Evolutionary conservation across 2,329 filamentous ascomycete species (phyloP), one percentile per base, ranked within the genome.

Genomic region (Epichloe sibirici): DNA sequence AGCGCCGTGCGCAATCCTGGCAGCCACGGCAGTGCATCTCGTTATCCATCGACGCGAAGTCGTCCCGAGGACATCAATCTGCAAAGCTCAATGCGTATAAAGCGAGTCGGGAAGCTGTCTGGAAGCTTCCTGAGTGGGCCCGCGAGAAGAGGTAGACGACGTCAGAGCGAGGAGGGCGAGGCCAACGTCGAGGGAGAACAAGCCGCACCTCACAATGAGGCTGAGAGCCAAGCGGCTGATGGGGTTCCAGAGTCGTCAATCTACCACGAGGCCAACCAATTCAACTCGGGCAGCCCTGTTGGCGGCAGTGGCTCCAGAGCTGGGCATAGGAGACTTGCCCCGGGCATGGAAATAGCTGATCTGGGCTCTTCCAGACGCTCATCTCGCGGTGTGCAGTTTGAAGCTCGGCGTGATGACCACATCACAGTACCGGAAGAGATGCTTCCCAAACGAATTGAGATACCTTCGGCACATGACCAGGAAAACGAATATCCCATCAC

Each of bases 71-170:
- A 90, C 25, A 82, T 86, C 37, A 83, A 79, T 13, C 71, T 81
- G 2, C 86, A 88, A 55, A 83, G 84, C 59, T 89, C 88, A 0
- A 80, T 90, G 74, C 79, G 88, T 5, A 74, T 90, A 54, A 91
- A 90, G 69, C 76, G 87, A 55, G 79, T 88, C 13, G 85, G 84
- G 15, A 87, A 88, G 66, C 74, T 85, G 7, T 80, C 85, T 2
- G 88, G 88, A 1, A 85, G 81, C 55, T 90, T 91, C 58, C 72
- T 93, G 23, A 89, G 86, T 59, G 88, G 86, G 1, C 88, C 88
- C 31, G 86, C 88, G 21, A 79, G 88, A 51, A 77, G 89, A 58
- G 88, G 87, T 28, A 78, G 86, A 56, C 76, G 83, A 57, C 73
- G 81, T 53, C 77, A 77, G 60, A 86, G 83, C 59, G 83, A 86